Conservation (phyloP, 129 eudicot genomes). For the Arctium lappa region DNA sequence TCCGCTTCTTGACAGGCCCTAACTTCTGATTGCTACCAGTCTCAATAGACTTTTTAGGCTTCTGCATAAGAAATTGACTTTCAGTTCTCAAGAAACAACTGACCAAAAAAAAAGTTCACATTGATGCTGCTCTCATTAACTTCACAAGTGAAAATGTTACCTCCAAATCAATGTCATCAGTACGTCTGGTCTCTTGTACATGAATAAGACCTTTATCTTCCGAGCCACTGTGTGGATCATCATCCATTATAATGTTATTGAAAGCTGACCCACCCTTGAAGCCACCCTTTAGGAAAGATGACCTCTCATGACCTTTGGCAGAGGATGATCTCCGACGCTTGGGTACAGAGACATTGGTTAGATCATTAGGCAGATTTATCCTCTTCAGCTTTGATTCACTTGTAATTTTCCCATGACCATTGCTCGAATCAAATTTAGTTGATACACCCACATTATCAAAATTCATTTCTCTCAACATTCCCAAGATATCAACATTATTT, state of each 20-base stretch:
- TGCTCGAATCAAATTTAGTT: conserved; percentile 56
- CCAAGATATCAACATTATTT: conserved; percentile 66
- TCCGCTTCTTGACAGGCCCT: conserved; percentile 54
- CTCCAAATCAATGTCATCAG: conserved; percentile 41
- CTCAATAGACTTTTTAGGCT: conserved; percentile 34
- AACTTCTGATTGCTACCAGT: conserved; percentile 36
- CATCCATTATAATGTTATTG: conserved; percentile 39
- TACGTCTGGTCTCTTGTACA: conserved; percentile 25
- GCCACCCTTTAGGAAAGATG: conserved; percentile 21
- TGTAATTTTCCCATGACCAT: conserved; percentile 46
- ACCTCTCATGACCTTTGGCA: conserved; percentile 42
- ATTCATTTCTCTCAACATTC: conserved; percentile 84
- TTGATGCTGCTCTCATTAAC: neutral
- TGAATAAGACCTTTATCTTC: conserved; percentile 34
- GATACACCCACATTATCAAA: conserved; percentile 46
- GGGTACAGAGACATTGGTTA: conserved; percentile 51
- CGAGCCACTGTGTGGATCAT: conserved; percentile 32
- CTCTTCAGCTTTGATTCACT: conserved; percentile 33
- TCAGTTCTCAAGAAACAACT: neutral
- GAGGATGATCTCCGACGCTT: conserved; percentile 77
- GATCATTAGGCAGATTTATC: conserved; percentile 44
- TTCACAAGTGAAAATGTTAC: conserved; percentile 32
- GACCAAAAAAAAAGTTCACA: neutral
- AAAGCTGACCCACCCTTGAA: conserved; percentile 30
- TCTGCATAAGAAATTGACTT: conserved; percentile 33